These are phyloP conservation scores for Cylindrodendrum hubeiense DNA, from an alignment of 2,329 filamentous ascomycete species.

Conservation along the genomic window DNA sequence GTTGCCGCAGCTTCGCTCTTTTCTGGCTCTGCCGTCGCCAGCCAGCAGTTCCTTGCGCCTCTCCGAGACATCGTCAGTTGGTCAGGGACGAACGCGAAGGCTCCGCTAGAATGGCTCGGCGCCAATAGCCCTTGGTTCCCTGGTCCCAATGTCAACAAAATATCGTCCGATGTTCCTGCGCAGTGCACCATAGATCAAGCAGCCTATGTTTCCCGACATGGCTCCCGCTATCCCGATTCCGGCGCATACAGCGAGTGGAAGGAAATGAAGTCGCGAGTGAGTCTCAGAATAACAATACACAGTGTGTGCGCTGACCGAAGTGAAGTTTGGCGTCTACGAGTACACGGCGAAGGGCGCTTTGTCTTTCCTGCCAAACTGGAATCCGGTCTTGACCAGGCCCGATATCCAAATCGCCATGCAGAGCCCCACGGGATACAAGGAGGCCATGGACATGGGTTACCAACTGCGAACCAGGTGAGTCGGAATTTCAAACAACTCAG, in stretches of 20 bases:
- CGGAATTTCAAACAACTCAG: fast-evolving
- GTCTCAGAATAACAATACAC: constrained; percentile 1
- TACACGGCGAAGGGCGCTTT: constrained; percentile 67
- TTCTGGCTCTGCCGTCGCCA: not conserved
- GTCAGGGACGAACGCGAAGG: constrained; percentile 12
- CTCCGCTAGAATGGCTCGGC: constrained; percentile 21
- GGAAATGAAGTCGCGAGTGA: constrained; percentile 57
- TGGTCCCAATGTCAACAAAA: constrained; percentile 67
- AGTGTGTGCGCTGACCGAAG: not conserved
- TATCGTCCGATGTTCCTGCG: constrained; percentile 65
- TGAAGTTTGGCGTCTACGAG: constrained; percentile 63
- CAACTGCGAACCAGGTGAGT: constrained; percentile 58
- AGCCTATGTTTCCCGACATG: constrained; percentile 71
- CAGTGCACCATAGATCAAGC: constrained; percentile 71
- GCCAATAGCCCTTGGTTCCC: constrained; percentile 26
- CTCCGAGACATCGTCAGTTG: constrained; percentile 18
- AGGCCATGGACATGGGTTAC: constrained; percentile 68
- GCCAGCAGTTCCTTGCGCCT: constrained; percentile 14
- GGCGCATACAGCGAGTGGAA: constrained; percentile 71
- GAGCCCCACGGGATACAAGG: constrained; percentile 73
- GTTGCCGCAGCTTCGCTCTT: not conserved
- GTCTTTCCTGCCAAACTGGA: constrained; percentile 70
- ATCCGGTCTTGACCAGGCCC: constrained; percentile 67
- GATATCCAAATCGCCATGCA: constrained; percentile 68
- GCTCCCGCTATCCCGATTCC: constrained; percentile 71